Percentiles rank a stretch among this genome's conserved stretches.
phyloP scores from a whole-genome alignment of 768 basidiomycete genomes.

The Mycena rosella region DNA sequence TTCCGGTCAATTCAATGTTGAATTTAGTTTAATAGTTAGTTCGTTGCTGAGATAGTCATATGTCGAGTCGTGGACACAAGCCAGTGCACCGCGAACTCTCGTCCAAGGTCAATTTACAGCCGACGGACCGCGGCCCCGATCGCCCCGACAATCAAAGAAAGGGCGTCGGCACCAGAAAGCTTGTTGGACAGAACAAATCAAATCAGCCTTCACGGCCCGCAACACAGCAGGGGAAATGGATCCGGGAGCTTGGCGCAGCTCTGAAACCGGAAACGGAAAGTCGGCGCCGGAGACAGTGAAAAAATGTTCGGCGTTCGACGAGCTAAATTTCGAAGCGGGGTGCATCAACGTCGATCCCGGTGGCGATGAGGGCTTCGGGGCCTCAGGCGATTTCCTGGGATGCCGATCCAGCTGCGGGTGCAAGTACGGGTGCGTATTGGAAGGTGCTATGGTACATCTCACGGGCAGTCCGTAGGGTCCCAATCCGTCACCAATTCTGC shows the following conservation, averaged over 20 bases:
- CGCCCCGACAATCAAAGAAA: neutral
- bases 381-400: neutral
- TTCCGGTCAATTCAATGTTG: too few species aligned
- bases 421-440: neutral
- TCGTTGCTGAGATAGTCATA: too few species aligned
- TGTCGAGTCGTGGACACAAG: too few species aligned
- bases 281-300: neutral
- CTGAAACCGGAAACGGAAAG: conserved; percentile 16
- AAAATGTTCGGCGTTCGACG: conserved; percentile 3
- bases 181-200: conserved; percentile 22
- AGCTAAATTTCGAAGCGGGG: conserved; percentile 19
- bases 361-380: conserved; percentile 22
- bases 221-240: neutral
- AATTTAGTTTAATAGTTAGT: too few species aligned
- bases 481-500: conserved; percentile 59
- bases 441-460: conserved; percentile 26
- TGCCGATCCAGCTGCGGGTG: neutral
- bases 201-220: neutral
- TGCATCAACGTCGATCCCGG: conserved; percentile 23
- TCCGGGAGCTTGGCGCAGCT: conserved; percentile 18
- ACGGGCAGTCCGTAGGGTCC: conserved; percentile 52
- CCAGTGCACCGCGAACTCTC: too few species aligned
- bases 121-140: neutral
- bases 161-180: conserved; percentile 8
- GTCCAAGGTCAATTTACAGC: too few species aligned